Evolutionary conservation across 345 rosid genomes (phyloP).

Genomic region (Noccaea caerulescens): DNA sequence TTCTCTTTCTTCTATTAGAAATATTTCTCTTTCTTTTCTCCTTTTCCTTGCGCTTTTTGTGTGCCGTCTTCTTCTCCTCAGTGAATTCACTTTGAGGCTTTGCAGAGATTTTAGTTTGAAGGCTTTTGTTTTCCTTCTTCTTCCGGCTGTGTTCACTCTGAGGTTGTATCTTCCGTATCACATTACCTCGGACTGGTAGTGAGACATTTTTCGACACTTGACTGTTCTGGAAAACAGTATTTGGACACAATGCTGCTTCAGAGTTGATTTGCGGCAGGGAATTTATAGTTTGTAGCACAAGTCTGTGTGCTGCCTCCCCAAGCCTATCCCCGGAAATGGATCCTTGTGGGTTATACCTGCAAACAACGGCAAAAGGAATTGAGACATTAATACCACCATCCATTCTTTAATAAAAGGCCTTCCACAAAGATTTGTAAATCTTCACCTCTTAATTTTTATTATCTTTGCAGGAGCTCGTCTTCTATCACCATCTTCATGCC

Average conservation of each 20-base stretch:
- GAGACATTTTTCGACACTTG: not conserved
- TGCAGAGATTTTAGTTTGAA: not conserved
- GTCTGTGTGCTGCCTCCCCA: constrained; percentile 74
- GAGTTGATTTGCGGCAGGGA: constrained; percentile 32
- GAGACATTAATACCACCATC: not conserved
- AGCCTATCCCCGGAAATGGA: constrained; percentile 64
- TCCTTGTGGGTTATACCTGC: constrained; percentile 71
- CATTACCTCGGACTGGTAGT: not conserved
- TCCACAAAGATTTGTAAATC: constrained; percentile 44
- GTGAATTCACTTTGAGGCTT: not conserved
- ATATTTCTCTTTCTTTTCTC: not conserved
- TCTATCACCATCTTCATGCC: constrained; percentile 82
- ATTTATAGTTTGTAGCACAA: constrained; percentile 67
- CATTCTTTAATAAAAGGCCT: not conserved
- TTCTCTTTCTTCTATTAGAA: not conserved
- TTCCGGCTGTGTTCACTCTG: not conserved
- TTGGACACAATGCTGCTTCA: constrained; percentile 32
- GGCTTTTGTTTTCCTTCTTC: not conserved
- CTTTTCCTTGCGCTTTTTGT: not conserved
- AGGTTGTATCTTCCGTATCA: not conserved
- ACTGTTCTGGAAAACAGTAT: constrained; percentile 28
- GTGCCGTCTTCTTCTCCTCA: not conserved
- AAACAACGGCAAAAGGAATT: constrained; percentile 22
- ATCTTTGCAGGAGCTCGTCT: constrained; percentile 49
- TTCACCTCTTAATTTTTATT: constrained; percentile 43